Percentiles rank a stretch among this genome's conserved stretches.
Conservation (phyloP, 108 stramenopile species). For the Nitzschia palea region DNA sequence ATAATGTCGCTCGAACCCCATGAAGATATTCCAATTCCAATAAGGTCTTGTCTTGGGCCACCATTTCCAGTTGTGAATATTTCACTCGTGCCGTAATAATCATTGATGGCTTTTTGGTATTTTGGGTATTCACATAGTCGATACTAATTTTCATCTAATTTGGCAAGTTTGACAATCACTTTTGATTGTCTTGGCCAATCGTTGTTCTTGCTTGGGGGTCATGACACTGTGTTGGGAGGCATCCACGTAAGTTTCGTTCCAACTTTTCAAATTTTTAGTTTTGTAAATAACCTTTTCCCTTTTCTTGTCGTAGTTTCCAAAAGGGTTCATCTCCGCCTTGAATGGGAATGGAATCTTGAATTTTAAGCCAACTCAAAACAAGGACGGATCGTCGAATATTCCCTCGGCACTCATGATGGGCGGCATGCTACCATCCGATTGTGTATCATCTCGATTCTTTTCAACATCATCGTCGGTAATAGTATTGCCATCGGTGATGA, state of each 20-base stretch:
- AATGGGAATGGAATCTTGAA: too few relatives aligned
- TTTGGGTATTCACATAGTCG: too few relatives aligned
- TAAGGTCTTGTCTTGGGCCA: constrained; percentile 34
- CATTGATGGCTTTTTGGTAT: too few relatives aligned
- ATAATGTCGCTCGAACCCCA: constrained; percentile 61
- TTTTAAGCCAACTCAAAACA: constrained; percentile 69
- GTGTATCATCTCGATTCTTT: constrained; percentile 60
- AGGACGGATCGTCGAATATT: constrained; percentile 88
- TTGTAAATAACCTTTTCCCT: constrained; percentile 51
- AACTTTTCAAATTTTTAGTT: constrained; percentile 57
- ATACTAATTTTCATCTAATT: constrained; percentile 30
- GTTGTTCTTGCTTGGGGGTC: constrained; percentile 41
- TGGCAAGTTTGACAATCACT: constrained; percentile 36
- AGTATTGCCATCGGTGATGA: constrained; percentile 91
- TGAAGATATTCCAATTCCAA: constrained; percentile 81
- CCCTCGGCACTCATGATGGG: constrained; percentile 96
- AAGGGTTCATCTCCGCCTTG: constrained; percentile 18
- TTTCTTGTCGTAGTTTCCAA: constrained; percentile 13
- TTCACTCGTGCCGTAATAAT: too few relatives aligned
- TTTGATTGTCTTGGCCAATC: constrained; percentile 32
- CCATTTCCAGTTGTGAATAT: constrained; percentile 47
- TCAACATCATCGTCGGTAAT: constrained; percentile 80
- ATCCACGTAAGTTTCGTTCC: constrained; percentile 40
- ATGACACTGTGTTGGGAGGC: not conserved
- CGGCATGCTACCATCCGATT: constrained; percentile 84